phyloP scores from a whole-genome alignment of 2,329 filamentous ascomycete genomes.

The Verticillium nubilum region DNA sequence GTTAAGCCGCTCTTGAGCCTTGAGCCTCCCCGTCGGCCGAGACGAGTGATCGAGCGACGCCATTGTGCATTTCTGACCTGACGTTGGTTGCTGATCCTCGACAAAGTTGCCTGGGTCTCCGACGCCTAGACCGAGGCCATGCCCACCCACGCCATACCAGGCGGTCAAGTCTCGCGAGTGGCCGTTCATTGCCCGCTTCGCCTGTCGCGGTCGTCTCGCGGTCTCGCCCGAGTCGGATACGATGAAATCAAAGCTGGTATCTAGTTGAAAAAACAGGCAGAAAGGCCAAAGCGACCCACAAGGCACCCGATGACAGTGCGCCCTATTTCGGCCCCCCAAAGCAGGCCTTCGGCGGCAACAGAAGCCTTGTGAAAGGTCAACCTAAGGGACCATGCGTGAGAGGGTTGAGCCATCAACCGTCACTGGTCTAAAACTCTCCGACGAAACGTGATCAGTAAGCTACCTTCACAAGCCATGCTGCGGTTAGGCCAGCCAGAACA shows the following conservation, averaged over 20 bases:
- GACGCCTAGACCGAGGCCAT: background rate
- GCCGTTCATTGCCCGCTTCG: background rate
- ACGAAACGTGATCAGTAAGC: background rate
- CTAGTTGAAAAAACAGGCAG: background rate
- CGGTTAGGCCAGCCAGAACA: constrained; percentile 7
- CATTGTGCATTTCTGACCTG: background rate
- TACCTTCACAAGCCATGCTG: background rate
- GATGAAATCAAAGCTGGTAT: background rate
- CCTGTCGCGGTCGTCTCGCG: background rate
- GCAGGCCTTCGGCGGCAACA: constrained; percentile 28
- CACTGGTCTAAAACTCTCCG: background rate
- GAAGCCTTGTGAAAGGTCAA: constrained; percentile 31
- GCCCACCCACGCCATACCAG: background rate
- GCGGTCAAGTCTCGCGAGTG: background rate
- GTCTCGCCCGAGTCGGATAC: background rate
- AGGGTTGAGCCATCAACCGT: background rate
- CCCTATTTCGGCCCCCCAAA: constrained; percentile 9
- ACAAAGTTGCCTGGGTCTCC: background rate
- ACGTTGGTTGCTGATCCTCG: background rate
- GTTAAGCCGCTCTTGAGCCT: background rate
- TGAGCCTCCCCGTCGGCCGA: background rate
- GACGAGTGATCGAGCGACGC: background rate
- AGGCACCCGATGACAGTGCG: constrained; percentile 13
- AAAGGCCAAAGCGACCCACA: constrained; percentile 6
- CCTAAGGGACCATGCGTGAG: background rate